Base-by-base conservation (phyloP, 345 rosid genomes). In the Eucalyptus erythrocorys region DNA sequence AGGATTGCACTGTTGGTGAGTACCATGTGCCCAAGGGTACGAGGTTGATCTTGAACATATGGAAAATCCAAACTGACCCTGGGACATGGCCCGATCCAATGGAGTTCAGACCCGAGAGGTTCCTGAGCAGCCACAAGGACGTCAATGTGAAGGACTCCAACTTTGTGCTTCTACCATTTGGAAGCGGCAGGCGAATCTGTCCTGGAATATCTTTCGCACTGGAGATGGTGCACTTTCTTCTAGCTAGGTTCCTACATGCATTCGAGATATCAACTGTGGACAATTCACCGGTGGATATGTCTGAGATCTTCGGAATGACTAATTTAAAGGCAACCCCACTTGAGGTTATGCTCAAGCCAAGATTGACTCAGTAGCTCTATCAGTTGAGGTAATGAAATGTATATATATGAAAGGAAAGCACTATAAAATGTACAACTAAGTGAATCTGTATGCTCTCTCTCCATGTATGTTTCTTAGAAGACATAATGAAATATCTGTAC, bases 81-180 rank as follows among this genome's bases (percentile, higher is more conserved):
- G 6, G 22, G 7, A 26, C 89, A 16, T 93, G 95, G 95, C 24
- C 90, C 4, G 89, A 92, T 32, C 92, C 93, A 4, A 8, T 79
- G 26, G 92, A 91, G 87, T 93, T 92, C 85, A 85, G 68, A 79
- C 94, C 93, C 0, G 93, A 94, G 59, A 90, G 94, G 43, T 93
- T 93, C 81, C 24, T 93, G 8, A 89, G 87, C 2, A 91, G 81
- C 30, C 90, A 91, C 59, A 85, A 48, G 45, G 90, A 91, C n/a
- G 51, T 92, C 48, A 91, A 91, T 85, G 91, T 91, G 3, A 90
- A 53, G 57, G 94, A 94, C 9, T 89, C 88, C 61, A 66, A 91
- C 87, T 93, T 90, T 45, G 92, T 85, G 49, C 61, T 90, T 7
- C 68, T 93, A 22, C 94, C 95, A 43, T 94, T 94, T 88, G 94